A percentile compares a stretch with the other conserved stretches of the same genome.
Conservation (phyloP, 2,329 filamentous ascomycete genomes). For the Diplodia scrobiculata region DNA sequence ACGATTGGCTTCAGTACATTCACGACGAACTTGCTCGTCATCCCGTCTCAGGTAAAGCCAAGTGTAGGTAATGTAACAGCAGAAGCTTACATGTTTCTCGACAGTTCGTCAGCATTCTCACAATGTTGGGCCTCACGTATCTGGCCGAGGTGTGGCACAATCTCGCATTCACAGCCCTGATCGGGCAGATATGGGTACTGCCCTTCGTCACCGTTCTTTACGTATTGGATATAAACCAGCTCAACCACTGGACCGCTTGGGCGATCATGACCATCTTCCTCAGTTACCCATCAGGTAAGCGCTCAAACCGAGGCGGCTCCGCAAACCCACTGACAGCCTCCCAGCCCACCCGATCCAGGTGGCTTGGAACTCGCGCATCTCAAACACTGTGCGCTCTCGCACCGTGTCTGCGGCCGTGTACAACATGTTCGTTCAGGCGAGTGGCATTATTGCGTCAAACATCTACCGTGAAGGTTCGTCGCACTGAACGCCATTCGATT, state of each 20-base stretch:
- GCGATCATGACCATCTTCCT: constrained; percentile 49
- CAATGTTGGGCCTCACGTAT: constrained; percentile 33
- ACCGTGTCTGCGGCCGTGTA: constrained; percentile 35
- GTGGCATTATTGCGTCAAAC: constrained; percentile 36
- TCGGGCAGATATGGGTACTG: constrained; percentile 33
- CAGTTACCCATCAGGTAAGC: constrained; percentile 41
- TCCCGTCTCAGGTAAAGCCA: constrained; percentile 30
- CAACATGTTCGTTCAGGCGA: constrained; percentile 39
- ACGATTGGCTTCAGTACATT: constrained; percentile 36
- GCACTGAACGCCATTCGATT: not conserved
- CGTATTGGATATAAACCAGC: constrained; percentile 41
- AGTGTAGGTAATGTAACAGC: too few species aligned
- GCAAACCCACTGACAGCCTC: constrained; percentile 38
- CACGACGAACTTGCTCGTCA: constrained; percentile 31
- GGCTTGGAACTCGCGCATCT: constrained; percentile 47
- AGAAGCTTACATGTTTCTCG: not conserved
- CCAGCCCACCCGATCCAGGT: constrained; percentile 51
- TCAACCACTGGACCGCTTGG: constrained; percentile 50
- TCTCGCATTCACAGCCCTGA: constrained; percentile 32
- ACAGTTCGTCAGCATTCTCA: constrained; percentile 31
- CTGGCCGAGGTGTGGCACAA: constrained; percentile 33
- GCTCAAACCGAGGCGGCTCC: not conserved
- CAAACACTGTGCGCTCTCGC: constrained; percentile 32
- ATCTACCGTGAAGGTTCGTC: constrained; percentile 33
- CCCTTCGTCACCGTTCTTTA: constrained; percentile 34